Conservation (phyloP, 805 yeast species). For the Saccharomycopsis sp. region DNA sequence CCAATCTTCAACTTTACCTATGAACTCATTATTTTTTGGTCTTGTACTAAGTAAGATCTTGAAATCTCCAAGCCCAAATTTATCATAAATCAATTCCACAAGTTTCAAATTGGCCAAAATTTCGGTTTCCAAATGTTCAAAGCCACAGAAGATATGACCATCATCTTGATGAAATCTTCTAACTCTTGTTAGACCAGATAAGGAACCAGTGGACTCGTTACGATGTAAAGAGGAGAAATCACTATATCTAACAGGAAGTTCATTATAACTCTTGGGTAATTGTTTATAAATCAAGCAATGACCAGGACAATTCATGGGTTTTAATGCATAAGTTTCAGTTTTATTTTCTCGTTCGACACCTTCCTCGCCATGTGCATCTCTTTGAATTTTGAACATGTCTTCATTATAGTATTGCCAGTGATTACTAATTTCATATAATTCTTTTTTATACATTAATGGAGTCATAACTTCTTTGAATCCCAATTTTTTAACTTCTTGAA, state of each 20-base stretch:
- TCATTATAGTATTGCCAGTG: conserved; percentile 94
- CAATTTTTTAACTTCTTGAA: conserved; percentile 57
- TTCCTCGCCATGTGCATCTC: conserved; percentile 29
- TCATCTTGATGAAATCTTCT: conserved; percentile 97
- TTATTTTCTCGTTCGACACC: conserved; percentile 22
- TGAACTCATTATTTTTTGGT: conserved; percentile 54
- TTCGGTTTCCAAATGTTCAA: conserved; percentile 65
- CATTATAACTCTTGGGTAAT: conserved; percentile 72
- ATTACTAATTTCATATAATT: conserved; percentile 84
- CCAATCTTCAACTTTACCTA: conserved; percentile 78
- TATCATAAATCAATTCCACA: conserved; percentile 62
- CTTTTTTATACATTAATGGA: conserved; percentile 75
- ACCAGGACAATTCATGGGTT: conserved; percentile 90
- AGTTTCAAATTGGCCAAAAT: conserved; percentile 62
- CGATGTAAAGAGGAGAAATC: conserved; percentile 91
- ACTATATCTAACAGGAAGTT: conserved; percentile 73
- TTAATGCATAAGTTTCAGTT: conserved; percentile 55
- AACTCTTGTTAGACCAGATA: conserved; percentile 86
- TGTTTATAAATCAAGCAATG: conserved; percentile 78
- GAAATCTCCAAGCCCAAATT: conserved; percentile 51
- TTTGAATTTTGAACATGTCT: conserved; percentile 86
- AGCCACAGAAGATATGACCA: conserved; percentile 89
- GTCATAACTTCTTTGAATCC: conserved; percentile 91
- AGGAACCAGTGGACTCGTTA: conserved; percentile 90
- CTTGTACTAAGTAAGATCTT: conserved; percentile 73